Evolutionary conservation across 495 filamentous ascomycete genomes (phyloP).

Genomic region (Penicillium ochrochloron): DNA sequence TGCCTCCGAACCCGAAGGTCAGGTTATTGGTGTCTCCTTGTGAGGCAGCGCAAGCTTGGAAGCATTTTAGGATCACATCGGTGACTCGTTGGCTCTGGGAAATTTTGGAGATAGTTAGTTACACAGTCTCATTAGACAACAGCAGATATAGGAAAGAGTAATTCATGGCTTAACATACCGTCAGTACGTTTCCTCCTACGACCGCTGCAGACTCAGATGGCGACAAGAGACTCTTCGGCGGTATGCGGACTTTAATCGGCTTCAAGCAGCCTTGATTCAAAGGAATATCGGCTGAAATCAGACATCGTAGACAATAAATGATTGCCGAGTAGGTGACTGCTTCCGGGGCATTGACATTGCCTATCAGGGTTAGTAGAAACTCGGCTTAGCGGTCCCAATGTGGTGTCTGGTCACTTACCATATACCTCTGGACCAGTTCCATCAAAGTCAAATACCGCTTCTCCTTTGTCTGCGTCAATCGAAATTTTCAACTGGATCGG

Average conservation of each 20-base stretch:
- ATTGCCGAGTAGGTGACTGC: conserved; percentile 91
- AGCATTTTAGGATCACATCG: conserved; percentile 86
- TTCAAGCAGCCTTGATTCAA: conserved; percentile 92
- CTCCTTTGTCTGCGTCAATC: conserved; percentile 80
- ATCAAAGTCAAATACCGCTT: conserved; percentile 87
- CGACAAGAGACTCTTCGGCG: conserved; percentile 74
- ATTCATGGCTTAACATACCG: conserved; percentile 33
- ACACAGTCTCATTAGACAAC: background rate
- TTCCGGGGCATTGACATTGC: conserved; percentile 90
- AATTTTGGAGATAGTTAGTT: background rate
- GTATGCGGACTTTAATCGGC: conserved; percentile 82
- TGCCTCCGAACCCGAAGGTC: conserved; percentile 48
- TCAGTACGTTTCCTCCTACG: conserved; percentile 89
- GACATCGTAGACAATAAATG: conserved; percentile 88
- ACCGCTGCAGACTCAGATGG: conserved; percentile 81
- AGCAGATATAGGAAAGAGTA: background rate
- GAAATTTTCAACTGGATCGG: conserved; percentile 83
- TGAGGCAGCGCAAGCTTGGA: conserved; percentile 81
- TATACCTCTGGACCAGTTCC: conserved; percentile 87
- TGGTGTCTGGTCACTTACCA: conserved; percentile 37
- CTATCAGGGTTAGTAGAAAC: conserved; percentile 34
- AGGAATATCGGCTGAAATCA: conserved; percentile 89
- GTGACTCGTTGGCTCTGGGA: conserved; percentile 71
- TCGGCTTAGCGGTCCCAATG: background rate
- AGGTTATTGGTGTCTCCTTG: conserved; percentile 88